Evolutionary conservation across 1,284 basidiomycete genomes (phyloP).

Genomic region (Trametes hirsuta): DNA sequence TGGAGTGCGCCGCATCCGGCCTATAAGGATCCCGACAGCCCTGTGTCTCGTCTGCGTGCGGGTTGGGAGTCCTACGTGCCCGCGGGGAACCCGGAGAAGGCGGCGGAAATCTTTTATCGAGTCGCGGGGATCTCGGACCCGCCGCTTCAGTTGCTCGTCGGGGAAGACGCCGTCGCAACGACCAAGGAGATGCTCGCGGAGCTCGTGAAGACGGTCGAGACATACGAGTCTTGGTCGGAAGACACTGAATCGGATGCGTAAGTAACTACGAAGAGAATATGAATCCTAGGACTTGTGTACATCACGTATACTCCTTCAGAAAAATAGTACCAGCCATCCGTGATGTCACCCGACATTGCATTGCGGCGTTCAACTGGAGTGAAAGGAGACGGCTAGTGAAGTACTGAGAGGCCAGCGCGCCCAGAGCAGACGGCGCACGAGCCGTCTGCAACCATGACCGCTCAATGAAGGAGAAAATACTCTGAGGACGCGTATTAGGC

Average conservation of each 20-base stretch:
- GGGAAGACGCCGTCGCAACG: slow-evolving; percentile 5
- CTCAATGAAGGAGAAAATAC: too few species aligned
- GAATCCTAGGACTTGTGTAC: too few species aligned
- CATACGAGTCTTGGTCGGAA: slow-evolving; percentile 22
- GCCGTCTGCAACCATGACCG: too few species aligned
- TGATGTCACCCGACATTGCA: too few species aligned
- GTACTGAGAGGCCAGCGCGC: too few species aligned
- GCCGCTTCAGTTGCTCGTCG: slow-evolving; percentile 16
- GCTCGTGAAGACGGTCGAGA: slow-evolving; percentile 1
- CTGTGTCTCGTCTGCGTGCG: neutral
- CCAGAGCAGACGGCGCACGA: too few species aligned
- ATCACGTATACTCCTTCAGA: too few species aligned
- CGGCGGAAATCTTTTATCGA: slow-evolving; percentile 10
- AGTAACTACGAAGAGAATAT: neutral
- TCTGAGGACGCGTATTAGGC: too few species aligned
- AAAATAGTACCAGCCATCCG: too few species aligned
- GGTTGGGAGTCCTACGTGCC: neutral
- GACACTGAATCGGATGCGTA: neutral
- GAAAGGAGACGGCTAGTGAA: too few species aligned
- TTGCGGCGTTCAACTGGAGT: too few species aligned
- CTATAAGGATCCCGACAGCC: slow-evolving; percentile 7
- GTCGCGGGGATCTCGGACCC: slow-evolving; percentile 8
- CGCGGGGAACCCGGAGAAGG: slow-evolving; percentile 11
- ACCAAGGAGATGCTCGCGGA: neutral
- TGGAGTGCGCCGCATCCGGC: slow-evolving; percentile 15